A percentile compares a stretch with the other conserved stretches of the same genome.
Conservation (phyloP, 306 rosid species). For the Albizia julibrissin region DNA sequence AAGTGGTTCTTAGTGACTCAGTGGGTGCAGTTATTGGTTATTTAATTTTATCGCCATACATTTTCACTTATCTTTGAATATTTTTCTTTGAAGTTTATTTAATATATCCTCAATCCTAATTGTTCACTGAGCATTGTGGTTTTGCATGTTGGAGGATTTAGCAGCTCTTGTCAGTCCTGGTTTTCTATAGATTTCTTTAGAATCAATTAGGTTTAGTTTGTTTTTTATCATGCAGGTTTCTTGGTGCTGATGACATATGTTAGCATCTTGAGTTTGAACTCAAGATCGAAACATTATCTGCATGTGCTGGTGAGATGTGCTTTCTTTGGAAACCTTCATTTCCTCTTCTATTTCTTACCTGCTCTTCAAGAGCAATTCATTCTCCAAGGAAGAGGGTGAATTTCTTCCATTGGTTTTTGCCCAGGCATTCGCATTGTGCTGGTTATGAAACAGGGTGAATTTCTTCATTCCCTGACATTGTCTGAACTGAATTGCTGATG, state of each 20-base stretch:
- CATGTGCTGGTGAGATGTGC: constrained; percentile 51
- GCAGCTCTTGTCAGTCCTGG: constrained; percentile 17
- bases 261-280: constrained; percentile 29
- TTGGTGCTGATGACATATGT: constrained; percentile 45
- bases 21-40: neutral
- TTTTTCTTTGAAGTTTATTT: constrained; percentile 17
- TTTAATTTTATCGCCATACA: neutral
- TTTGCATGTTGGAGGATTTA: constrained; percentile 17
- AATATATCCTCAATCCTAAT: neutral
- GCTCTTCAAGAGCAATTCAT: constrained; percentile 8
- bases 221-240: constrained; percentile 58
- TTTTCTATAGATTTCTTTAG: constrained; percentile 34
- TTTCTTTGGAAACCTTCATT: constrained; percentile 30
- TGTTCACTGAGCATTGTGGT: constrained; percentile 9
- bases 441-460: constrained; percentile 41
- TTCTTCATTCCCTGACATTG: constrained; percentile 45
- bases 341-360: constrained; percentile 1
- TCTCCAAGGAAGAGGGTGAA: constrained; percentile 31
- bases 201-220: constrained; percentile 50
- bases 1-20: neutral
- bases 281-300: constrained; percentile 24
- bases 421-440: constrained; percentile 36
- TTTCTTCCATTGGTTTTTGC: constrained; percentile 26
- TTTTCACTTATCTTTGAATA: constrained; percentile 5
- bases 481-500: constrained; percentile 65